Conservation (phyloP, 768 basidiomycete species). For the Lactifluus piperatus region DNA sequence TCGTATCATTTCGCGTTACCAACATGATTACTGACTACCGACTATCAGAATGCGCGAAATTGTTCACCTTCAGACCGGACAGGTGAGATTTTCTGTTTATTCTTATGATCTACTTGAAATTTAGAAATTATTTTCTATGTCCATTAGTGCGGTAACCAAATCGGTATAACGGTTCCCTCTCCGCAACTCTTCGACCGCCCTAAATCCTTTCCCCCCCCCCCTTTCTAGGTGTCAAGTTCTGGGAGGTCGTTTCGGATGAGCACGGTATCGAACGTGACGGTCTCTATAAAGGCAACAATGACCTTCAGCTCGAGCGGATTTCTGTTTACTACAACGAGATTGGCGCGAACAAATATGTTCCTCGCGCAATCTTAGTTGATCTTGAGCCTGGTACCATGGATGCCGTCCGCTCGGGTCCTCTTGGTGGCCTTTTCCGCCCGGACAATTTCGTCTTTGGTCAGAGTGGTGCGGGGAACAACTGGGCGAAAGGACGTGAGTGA, state of each 20-base stretch:
- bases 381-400: constrained; percentile 98
- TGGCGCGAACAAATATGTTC: constrained; percentile 94
- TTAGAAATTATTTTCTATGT: constrained; percentile 25
- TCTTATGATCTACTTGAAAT: constrained; percentile 6
- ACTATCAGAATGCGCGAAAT: constrained; percentile 89
- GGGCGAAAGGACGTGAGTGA: constrained; percentile 97
- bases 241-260: constrained; percentile 98
- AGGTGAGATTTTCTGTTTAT: constrained; percentile 43
- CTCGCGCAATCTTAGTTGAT: constrained; percentile 94
- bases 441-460: constrained; percentile 99
- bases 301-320: constrained; percentile 95
- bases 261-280: constrained; percentile 94
- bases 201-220: constrained; percentile 14
- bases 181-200: not conserved
- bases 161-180: constrained; percentile 51
- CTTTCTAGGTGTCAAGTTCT: constrained; percentile 77
- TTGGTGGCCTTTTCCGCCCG: constrained; percentile 89
- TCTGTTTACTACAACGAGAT: constrained; percentile 98
- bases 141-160: constrained; percentile 96
- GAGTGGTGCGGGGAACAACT: constrained; percentile 98
- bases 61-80: constrained; percentile 98
- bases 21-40: not conserved
- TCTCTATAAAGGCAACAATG: constrained; percentile 86
- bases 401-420: constrained; percentile 81
- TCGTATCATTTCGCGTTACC: constrained; percentile 13